Conservation (phyloP, 495 filamentous ascomycete species). For the Penicillium psychrofluorescens region DNA sequence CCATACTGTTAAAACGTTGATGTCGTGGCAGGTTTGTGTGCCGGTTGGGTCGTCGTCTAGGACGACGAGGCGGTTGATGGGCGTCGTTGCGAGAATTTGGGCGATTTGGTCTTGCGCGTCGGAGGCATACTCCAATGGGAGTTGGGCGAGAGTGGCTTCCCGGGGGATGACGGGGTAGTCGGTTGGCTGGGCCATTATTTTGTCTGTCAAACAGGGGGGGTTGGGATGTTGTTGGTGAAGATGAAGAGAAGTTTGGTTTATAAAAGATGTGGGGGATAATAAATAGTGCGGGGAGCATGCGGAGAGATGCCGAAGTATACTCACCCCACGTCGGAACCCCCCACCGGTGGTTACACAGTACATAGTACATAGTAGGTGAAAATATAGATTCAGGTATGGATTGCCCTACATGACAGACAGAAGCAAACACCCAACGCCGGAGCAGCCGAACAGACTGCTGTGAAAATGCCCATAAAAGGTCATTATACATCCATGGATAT, state of each 20-base stretch:
- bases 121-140: conserved; percentile 24
- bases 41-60: conserved; percentile 52
- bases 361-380: conserved; percentile 5
- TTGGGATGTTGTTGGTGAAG: too few species aligned
- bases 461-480: conserved; percentile 1
- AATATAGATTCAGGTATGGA: background rate
- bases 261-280: too few species aligned
- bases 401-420: background rate
- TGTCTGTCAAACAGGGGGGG: too few species aligned
- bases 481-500: conserved; percentile 5
- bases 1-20: conserved; percentile 50
- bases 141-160: conserved; percentile 20
- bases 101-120: conserved; percentile 31
- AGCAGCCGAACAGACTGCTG: too few species aligned
- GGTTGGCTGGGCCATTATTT: too few species aligned
- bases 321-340: too few species aligned
- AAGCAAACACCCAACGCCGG: too few species aligned
- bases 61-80: conserved; percentile 36
- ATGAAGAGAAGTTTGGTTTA: too few species aligned
- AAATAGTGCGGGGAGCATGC: too few species aligned
- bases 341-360: background rate
- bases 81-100: conserved; percentile 20
- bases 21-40: conserved; percentile 51
- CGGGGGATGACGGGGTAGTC: conserved; percentile 22
- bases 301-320: too few species aligned